Evolutionary conservation across 2,329 filamentous ascomycete species (phyloP).

Genomic region (Coniosporium tulheliwenetii): DNA sequence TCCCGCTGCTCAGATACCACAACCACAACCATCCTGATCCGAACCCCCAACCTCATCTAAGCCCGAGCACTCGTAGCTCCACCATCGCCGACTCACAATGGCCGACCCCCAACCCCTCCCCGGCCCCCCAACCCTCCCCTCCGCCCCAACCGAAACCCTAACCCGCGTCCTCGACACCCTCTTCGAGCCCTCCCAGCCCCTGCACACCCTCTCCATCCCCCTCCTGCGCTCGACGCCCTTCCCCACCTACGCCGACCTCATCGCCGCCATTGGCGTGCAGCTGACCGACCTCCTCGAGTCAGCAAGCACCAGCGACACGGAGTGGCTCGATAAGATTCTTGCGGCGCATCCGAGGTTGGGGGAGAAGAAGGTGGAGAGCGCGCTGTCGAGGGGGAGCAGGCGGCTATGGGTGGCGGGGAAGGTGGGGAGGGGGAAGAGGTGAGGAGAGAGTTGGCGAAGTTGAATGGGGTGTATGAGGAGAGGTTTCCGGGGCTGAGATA

Average conservation of each 20-base stretch:
- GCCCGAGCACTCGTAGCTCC: too few species aligned
- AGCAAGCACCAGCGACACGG: conserved; percentile 31
- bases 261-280: conserved; percentile 47
- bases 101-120: conserved; percentile 33
- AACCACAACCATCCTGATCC: too few species aligned
- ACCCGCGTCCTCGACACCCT: conserved; percentile 54
- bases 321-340: conserved; percentile 55
- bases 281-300: conserved; percentile 44
- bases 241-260: conserved; percentile 51
- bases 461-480: conserved; percentile 71
- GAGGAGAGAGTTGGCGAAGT: conserved; percentile 35
- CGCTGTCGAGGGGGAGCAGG: conserved; percentile 70
- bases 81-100: neutral
- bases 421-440: conserved; percentile 32
- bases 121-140: conserved; percentile 37
- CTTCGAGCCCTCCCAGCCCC: conserved; percentile 65
- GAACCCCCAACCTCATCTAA: too few species aligned
- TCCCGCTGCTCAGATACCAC: too few species aligned
- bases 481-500: conserved; percentile 70
- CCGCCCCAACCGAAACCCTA: conserved; percentile 39
- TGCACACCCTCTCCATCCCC: conserved; percentile 58
- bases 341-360: conserved; percentile 73
- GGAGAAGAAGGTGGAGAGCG: conserved; percentile 66
- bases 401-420: conserved; percentile 38
- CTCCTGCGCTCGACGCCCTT: conserved; percentile 27